These are phyloP conservation scores for Cyclotella sp. DNA, from an alignment of 108 stramenopile genomes.

Conservation along the genomic window DNA sequence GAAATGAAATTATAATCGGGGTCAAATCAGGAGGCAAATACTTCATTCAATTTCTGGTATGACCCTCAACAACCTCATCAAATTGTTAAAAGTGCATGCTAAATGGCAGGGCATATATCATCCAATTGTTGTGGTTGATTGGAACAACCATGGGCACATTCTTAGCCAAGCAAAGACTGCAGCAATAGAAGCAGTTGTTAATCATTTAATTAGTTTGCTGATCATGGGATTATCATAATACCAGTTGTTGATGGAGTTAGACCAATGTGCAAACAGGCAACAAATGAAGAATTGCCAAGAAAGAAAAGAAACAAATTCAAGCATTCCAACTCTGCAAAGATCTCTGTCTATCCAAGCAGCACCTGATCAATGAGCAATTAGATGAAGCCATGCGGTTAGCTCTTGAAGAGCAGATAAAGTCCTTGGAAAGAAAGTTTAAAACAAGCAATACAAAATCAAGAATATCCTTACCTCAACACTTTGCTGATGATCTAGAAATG, in stretches of 20 bases:
- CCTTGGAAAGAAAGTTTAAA: not conserved
- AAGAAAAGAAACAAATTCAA: constrained; percentile 3
- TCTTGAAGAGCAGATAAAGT: not conserved
- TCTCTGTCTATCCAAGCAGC: not conserved
- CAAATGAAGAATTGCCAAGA: not conserved
- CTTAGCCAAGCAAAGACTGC: not conserved
- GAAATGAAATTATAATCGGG: too few relatives aligned
- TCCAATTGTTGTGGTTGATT: not conserved
- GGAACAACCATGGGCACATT: not conserved
- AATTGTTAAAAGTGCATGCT: too few relatives aligned
- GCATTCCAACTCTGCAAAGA: constrained; percentile 9
- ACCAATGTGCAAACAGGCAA: constrained; percentile 13
- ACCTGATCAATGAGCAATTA: not conserved
- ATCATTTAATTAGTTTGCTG: not conserved
- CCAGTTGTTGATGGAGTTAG: constrained; percentile 2
- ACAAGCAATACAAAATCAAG: not conserved
- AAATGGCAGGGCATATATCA: too few relatives aligned
- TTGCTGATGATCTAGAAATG: not conserved
- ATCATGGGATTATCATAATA: not conserved
- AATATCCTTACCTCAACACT: not conserved
- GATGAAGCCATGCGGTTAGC: not conserved
- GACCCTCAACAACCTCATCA: too few relatives aligned
- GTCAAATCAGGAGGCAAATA: too few relatives aligned
- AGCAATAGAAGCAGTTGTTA: not conserved
- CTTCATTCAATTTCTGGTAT: too few relatives aligned